Conservation (phyloP, 108 stramenopile genomes). For the Skeletonema menzelii region DNA sequence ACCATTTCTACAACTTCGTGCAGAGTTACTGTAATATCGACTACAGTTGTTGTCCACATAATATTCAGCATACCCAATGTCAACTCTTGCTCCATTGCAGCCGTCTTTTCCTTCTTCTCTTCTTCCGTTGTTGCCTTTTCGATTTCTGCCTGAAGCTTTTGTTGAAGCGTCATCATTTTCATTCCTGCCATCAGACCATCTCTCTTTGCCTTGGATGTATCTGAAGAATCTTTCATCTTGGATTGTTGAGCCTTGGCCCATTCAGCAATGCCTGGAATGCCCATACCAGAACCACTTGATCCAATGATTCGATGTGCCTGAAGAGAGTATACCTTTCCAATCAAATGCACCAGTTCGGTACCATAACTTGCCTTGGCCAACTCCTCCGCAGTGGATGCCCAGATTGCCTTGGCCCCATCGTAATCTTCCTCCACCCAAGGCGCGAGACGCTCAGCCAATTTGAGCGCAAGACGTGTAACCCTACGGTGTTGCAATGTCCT, state of each 20-base stretch:
- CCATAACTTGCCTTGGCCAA: constrained; percentile 64
- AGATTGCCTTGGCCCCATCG: constrained; percentile 47
- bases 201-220: constrained; percentile 44
- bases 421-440: constrained; percentile 58
- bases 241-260: constrained; percentile 70
- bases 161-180: constrained; percentile 51
- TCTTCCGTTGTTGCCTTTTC: constrained; percentile 58
- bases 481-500: constrained; percentile 59
- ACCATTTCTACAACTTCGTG: constrained; percentile 77
- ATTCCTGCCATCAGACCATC: constrained; percentile 52
- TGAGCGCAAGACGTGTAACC: constrained; percentile 62
- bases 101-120: constrained; percentile 46
- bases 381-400: constrained; percentile 53
- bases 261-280: constrained; percentile 66
- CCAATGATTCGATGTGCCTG: constrained; percentile 69
- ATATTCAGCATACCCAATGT: constrained; percentile 48
- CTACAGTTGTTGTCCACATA: constrained; percentile 78
- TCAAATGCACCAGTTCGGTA: constrained; percentile 56
- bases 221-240: constrained; percentile 32
- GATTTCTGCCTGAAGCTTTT: constrained; percentile 54
- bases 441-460: constrained; percentile 57
- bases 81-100: constrained; percentile 53
- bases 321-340: constrained; percentile 69
- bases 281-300: constrained; percentile 66
- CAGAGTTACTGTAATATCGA: constrained; percentile 79